These are phyloP conservation scores for Meredithiella fracta DNA, from an alignment of 2,329 filamentous ascomycete genomes.

Conservation along the genomic window DNA sequence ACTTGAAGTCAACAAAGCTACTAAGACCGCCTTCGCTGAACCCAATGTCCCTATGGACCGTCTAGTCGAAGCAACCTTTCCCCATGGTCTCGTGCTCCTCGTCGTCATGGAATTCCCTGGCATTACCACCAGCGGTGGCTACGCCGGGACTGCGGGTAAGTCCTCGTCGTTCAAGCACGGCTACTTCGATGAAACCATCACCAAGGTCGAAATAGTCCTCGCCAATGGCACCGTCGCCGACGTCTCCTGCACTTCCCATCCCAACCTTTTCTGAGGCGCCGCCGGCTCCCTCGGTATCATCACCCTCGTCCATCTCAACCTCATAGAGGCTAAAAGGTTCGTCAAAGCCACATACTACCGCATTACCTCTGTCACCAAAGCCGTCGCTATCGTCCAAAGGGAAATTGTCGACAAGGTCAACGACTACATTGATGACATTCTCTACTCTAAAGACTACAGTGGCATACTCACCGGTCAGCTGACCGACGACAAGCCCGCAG, in stretches of 20 bases:
- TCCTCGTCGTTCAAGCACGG: slow-evolving; percentile 53
- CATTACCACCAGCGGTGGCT: slow-evolving; percentile 58
- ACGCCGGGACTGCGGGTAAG: slow-evolving; percentile 55
- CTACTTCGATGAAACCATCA: slow-evolving; percentile 52
- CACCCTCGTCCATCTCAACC: slow-evolving; percentile 47
- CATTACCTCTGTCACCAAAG: slow-evolving; percentile 30
- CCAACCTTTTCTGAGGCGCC: slow-evolving; percentile 48
- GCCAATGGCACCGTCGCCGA: slow-evolving; percentile 47
- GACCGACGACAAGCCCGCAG: slow-evolving; percentile 33
- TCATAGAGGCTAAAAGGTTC: slow-evolving; percentile 42
- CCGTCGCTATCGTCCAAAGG: slow-evolving; percentile 31
- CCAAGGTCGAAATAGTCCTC: slow-evolving; percentile 51
- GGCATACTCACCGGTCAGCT: slow-evolving; percentile 50
- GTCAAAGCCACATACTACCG: slow-evolving; percentile 48
- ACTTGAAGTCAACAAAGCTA: slow-evolving; percentile 39
- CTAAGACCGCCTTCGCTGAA: slow-evolving; percentile 49
- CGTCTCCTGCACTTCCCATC: slow-evolving; percentile 26
- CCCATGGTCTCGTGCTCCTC: slow-evolving; percentile 49
- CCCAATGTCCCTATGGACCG: slow-evolving; percentile 62
- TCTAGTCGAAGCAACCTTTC: slow-evolving; percentile 48
- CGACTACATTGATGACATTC: slow-evolving; percentile 60
- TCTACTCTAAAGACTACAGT: slow-evolving; percentile 44
- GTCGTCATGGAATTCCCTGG: slow-evolving; percentile 65
- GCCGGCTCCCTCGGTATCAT: slow-evolving; percentile 52
- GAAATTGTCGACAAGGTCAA: slow-evolving; percentile 29